phyloP scores from a whole-genome alignment of 495 filamentous ascomycete species.

The Polyplosphaeria fusca region DNA sequence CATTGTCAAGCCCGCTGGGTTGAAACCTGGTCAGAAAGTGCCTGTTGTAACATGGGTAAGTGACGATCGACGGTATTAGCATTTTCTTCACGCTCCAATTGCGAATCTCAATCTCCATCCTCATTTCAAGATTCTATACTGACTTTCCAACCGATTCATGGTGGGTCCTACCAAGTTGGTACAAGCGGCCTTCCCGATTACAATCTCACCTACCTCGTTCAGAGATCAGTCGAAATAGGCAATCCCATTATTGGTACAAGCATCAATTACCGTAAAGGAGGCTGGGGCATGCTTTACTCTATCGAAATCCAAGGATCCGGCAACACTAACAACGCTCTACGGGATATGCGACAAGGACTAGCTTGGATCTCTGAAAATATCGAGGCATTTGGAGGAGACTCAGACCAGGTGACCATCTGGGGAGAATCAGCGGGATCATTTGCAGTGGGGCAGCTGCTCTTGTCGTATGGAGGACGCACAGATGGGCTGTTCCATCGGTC shows the following conservation, averaged over 20 bases:
- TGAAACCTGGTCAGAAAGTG: slow-evolving; percentile 2
- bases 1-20: slow-evolving; percentile 23
- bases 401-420: slow-evolving; percentile 26
- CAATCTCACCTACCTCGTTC: slow-evolving; percentile 32
- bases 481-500: slow-evolving; percentile 30
- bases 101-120: too few species aligned
- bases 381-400: slow-evolving; percentile 24
- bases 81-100: too few species aligned
- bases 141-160: too few species aligned
- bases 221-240: slow-evolving; percentile 29
- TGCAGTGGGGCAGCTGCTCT: slow-evolving; percentile 29
- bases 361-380: slow-evolving; percentile 33
- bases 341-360: slow-evolving; percentile 31
- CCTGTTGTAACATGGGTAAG: slow-evolving; percentile 34
- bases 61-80: too few species aligned
- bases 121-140: too few species aligned
- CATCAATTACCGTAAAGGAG: slow-evolving; percentile 34
- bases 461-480: slow-evolving; percentile 29
- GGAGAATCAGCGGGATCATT: slow-evolving; percentile 33
- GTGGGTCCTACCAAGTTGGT: slow-evolving; percentile 32
- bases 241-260: slow-evolving; percentile 31
- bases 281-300: slow-evolving; percentile 31
- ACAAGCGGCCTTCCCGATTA: slow-evolving; percentile 31
- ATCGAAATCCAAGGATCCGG: slow-evolving; percentile 25
- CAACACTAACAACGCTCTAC: slow-evolving; percentile 29